These are phyloP conservation scores for Suillus sp. DNA, from an alignment of 768 basidiomycete genomes.

Conservation along the genomic window DNA sequence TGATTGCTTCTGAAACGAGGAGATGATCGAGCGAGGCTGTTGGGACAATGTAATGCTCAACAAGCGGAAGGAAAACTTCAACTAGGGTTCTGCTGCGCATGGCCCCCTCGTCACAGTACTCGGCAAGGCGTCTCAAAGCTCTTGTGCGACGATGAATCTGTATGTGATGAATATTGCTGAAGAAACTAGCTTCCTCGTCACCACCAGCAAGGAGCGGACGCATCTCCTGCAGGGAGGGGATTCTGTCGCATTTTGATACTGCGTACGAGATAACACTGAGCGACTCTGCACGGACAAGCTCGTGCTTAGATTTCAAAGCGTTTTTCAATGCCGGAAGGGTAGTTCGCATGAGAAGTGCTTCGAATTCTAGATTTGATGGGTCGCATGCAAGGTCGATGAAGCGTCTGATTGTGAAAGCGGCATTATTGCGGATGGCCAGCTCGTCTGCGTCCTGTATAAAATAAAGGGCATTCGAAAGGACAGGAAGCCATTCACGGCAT, in stretches of 20 bases:
- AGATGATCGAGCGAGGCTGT: constrained; percentile 74
- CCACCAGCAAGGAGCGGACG: constrained; percentile 77
- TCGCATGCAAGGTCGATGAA: constrained; percentile 50
- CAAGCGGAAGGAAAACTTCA: constrained; percentile 85
- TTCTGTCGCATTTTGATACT: constrained; percentile 60
- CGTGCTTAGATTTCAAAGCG: constrained; percentile 75
- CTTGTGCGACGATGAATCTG: constrained; percentile 88
- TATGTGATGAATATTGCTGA: constrained; percentile 93
- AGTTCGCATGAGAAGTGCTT: constrained; percentile 58
- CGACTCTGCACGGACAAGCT: constrained; percentile 85
- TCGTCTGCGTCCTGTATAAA: constrained; percentile 91
- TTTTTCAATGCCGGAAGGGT: constrained; percentile 82
- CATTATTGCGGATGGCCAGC: constrained; percentile 80
- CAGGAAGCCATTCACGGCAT: constrained; percentile 70
- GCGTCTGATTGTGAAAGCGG: constrained; percentile 71
- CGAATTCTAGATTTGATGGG: constrained; percentile 44
- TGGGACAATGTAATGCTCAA: constrained; percentile 76
- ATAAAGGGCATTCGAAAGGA: constrained; percentile 81
- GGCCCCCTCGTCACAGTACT: constrained; percentile 65
- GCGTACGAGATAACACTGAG: constrained; percentile 78
- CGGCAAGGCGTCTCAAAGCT: constrained; percentile 82
- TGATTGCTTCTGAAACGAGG: constrained; percentile 87
- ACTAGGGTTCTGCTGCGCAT: constrained; percentile 70
- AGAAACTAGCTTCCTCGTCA: constrained; percentile 95
- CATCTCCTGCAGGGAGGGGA: constrained; percentile 76